These are phyloP conservation scores for Cystobasidium onofrii DNA, from an alignment of 768 basidiomycete species.

Conservation along the genomic window DNA sequence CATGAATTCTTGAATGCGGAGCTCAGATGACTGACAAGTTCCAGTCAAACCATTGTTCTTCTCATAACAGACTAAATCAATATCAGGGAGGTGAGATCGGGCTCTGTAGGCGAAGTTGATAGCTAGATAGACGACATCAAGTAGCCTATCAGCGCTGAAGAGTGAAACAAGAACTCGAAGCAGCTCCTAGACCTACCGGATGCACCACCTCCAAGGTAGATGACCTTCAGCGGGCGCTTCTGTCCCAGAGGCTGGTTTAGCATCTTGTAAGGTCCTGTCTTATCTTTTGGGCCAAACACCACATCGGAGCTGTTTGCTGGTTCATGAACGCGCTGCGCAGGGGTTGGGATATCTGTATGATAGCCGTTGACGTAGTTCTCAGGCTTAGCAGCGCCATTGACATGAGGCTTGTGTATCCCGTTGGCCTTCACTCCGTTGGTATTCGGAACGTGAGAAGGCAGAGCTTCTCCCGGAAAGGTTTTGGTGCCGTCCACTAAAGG, in stretches of 20 bases:
- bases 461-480: background rate
- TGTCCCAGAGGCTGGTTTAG: slow-evolving; percentile 35
- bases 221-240: slow-evolving; percentile 32
- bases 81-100: slow-evolving; percentile 30
- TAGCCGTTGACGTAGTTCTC: background rate
- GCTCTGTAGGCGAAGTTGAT: slow-evolving; percentile 35
- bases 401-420: background rate
- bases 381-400: background rate
- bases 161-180: background rate
- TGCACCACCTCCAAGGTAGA: slow-evolving; percentile 35
- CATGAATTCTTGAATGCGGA: background rate
- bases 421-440: background rate
- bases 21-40: slow-evolving; percentile 16
- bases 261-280: slow-evolving; percentile 20
- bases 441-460: background rate
- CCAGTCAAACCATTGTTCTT: slow-evolving; percentile 34
- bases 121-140: background rate
- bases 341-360: background rate
- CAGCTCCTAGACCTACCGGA: slow-evolving; percentile 15
- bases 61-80: slow-evolving; percentile 34
- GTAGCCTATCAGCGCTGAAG: background rate
- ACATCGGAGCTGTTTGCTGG: background rate
- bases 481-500: background rate
- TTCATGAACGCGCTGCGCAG: background rate
- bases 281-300: background rate